Conservation (phyloP, 2,329 filamentous ascomycete genomes). For the Pestalotiopsis sp. region DNA sequence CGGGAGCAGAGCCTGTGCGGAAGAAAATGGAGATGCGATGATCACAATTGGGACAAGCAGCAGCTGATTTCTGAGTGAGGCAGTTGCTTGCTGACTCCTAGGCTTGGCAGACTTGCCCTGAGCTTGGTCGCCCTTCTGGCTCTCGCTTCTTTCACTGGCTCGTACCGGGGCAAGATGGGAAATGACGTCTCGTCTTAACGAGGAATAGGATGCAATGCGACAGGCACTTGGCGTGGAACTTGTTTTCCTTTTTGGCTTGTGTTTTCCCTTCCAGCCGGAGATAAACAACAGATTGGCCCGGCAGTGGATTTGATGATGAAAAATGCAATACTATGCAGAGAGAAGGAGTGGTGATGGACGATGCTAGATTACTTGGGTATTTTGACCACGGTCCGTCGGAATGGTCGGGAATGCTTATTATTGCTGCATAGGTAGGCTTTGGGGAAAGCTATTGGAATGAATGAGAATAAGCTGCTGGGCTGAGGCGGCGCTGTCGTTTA, state of each 20-base stretch:
- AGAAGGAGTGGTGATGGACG: not conserved
- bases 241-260: not conserved
- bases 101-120: slow-evolving; percentile 7
- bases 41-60: slow-evolving; percentile 7
- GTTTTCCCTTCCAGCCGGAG: not conserved
- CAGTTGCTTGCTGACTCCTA: slow-evolving; percentile 4
- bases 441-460: not conserved
- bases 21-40: slow-evolving; percentile 1
- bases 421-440: not conserved
- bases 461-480: not conserved
- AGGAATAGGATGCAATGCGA: slow-evolving; percentile 9
- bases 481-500: slow-evolving; percentile 1
- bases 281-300: not conserved
- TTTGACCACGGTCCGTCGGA: not conserved
- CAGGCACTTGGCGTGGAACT: slow-evolving; percentile 1
- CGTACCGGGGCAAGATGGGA: not conserved
- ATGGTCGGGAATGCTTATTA: not conserved
- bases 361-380: not conserved
- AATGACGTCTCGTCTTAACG: slow-evolving; percentile 10
- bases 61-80: slow-evolving; percentile 5
- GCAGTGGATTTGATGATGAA: not conserved
- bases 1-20: not conserved
- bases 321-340: not conserved
- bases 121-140: not conserved
- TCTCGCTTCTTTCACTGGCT: not conserved